These are phyloP conservation scores for Mariannaea sp. DNA, from an alignment of 2,329 filamentous ascomycete species.

Conservation along the genomic window DNA sequence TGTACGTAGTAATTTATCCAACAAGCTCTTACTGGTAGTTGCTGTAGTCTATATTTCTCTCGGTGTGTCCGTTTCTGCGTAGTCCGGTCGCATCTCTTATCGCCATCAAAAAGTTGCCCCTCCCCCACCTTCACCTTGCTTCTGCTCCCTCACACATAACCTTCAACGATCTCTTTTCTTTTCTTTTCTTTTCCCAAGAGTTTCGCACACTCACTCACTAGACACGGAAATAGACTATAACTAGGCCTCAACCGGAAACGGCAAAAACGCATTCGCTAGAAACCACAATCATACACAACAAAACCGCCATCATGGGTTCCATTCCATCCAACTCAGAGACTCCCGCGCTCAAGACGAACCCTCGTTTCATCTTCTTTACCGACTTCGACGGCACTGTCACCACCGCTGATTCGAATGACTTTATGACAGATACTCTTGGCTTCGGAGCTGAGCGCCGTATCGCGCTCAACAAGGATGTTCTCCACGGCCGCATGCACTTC, in stretches of 20 bases:
- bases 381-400: constrained; percentile 99
- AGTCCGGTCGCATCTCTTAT: constrained; percentile 20
- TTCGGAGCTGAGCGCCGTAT: constrained; percentile 75
- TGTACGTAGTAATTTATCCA: no score
- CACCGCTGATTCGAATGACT: constrained; percentile 67
- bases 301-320: constrained; percentile 43
- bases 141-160: background rate
- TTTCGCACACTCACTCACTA: no score
- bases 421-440: constrained; percentile 88
- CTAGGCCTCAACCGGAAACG: no score
- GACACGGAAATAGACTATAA: no score
- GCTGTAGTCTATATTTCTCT: constrained; percentile 7
- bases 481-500: constrained; percentile 73
- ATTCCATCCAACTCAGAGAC: constrained; percentile 49
- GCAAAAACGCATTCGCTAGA: no score
- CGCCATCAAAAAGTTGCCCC: constrained; percentile 33
- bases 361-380: constrained; percentile 96
- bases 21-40: constrained; percentile 4
- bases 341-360: constrained; percentile 68
- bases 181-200: no score
- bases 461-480: constrained; percentile 75
- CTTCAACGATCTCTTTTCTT: constrained; percentile 5
- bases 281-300: no score
- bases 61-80: constrained; percentile 27
- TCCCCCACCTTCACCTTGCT: constrained; percentile 31